Conservation (phyloP, 306 rosid genomes). For the Medicago ruthenica region DNA sequence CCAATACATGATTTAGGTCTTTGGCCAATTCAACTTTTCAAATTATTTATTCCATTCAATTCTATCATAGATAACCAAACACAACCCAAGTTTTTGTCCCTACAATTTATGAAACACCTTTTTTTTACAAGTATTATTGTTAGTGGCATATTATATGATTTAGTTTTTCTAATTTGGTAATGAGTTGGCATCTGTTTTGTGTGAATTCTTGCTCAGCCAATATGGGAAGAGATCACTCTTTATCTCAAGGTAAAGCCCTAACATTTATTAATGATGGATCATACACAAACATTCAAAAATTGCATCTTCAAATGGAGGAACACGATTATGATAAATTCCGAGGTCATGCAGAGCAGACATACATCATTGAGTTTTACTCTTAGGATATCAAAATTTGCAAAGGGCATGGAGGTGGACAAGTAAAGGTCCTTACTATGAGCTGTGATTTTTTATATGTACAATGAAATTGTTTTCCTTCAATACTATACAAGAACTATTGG, state of each 20-base stretch:
- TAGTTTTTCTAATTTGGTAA: background rate
- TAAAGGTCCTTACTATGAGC: slow-evolving; percentile 19
- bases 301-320: slow-evolving; percentile 22
- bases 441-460: slow-evolving; percentile 47
- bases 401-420: background rate
- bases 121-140: background rate
- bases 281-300: slow-evolving; percentile 14
- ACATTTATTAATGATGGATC: background rate
- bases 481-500: slow-evolving; percentile 36
- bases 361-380: background rate
- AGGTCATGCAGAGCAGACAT: slow-evolving; percentile 11
- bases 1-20: too few relatives aligned
- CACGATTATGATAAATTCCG: background rate
- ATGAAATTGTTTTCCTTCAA: slow-evolving; percentile 3
- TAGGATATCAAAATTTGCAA: background rate
- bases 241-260: too few relatives aligned
- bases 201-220: background rate
- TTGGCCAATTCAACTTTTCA: too few relatives aligned
- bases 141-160: background rate
- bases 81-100: background rate
- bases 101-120: background rate
- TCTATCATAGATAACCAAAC: too few relatives aligned
- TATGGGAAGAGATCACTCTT: background rate
- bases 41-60: too few relatives aligned
- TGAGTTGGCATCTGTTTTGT: background rate